These are phyloP conservation scores for Mediolabrus comicus DNA, from an alignment of 108 stramenopile species.

Conservation along the genomic window DNA sequence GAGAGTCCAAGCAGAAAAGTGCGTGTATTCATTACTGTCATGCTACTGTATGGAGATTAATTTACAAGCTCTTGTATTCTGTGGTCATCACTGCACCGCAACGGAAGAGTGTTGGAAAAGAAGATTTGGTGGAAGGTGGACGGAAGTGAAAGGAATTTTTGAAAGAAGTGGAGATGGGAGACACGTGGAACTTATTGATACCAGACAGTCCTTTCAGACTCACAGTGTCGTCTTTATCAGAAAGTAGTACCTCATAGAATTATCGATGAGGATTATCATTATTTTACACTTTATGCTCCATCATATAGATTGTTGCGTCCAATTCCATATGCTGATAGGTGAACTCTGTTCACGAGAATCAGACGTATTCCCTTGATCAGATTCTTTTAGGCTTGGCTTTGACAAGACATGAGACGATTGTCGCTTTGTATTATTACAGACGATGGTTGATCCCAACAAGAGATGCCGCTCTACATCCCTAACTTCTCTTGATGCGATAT, in stretches of 20 bases:
- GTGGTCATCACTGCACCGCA: too few species aligned
- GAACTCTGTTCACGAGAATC: not conserved
- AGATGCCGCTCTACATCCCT: constrained; percentile 10
- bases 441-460: not conserved
- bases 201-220: too few species aligned
- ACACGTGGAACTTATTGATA: too few species aligned
- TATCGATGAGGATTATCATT: not conserved
- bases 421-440: not conserved
- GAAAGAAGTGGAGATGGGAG: too few species aligned
- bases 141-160: too few species aligned
- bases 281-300: not conserved
- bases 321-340: not conserved
- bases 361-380: not conserved
- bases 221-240: too few species aligned
- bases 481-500: constrained; percentile 16
- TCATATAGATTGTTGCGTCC: not conserved
- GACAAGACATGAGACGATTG: not conserved
- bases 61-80: too few species aligned
- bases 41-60: too few species aligned
- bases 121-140: too few species aligned
- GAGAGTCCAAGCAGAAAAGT: constrained; percentile 2
- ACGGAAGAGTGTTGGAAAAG: too few species aligned
- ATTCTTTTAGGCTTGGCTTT: not conserved
- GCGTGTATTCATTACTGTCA: not conserved
- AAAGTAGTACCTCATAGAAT: too few species aligned